phyloP scores from a whole-genome alignment of 805 yeast genomes.

The Hanseniaspora taiwanica region DNA sequence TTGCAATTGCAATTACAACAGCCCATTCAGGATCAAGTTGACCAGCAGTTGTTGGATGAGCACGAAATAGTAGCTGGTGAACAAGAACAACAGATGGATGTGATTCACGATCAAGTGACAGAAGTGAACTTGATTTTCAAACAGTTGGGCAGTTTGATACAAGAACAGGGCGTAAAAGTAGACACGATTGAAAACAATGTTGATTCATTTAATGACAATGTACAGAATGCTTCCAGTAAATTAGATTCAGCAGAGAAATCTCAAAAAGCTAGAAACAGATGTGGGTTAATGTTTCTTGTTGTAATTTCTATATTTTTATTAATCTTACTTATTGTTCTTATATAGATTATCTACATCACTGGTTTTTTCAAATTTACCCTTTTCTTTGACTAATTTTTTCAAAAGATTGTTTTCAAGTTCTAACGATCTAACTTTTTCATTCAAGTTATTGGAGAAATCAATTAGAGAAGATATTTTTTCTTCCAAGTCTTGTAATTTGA shows the following conservation, averaged over 20 bases:
- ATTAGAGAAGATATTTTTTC: slow-evolving; percentile 57
- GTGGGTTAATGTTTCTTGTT: slow-evolving; percentile 56
- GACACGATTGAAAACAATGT: slow-evolving; percentile 78
- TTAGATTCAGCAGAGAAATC: slow-evolving; percentile 61
- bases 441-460: slow-evolving; percentile 51
- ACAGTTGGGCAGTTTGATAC: slow-evolving; percentile 64
- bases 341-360: slow-evolving; percentile 34
- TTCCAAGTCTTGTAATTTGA: slow-evolving; percentile 59
- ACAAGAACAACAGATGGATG: slow-evolving; percentile 57
- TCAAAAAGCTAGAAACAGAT: slow-evolving; percentile 55
- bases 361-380: slow-evolving; percentile 42
- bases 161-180: slow-evolving; percentile 74
- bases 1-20: slow-evolving; percentile 13
- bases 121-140: slow-evolving; percentile 80
- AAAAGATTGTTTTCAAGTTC: slow-evolving; percentile 89
- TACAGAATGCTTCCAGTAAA: slow-evolving; percentile 60
- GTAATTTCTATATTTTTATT: slow-evolving; percentile 46
- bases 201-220: slow-evolving; percentile 44
- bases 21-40: slow-evolving; percentile 28
- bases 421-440: slow-evolving; percentile 63
- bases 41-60: slow-evolving; percentile 44
- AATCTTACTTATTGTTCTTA: slow-evolving; percentile 41
- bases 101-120: slow-evolving; percentile 62
- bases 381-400: slow-evolving; percentile 71
- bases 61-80: slow-evolving; percentile 56